Conservation (phyloP, 2,329 filamentous ascomycete genomes). For the Bretziella fagacearum region DNA sequence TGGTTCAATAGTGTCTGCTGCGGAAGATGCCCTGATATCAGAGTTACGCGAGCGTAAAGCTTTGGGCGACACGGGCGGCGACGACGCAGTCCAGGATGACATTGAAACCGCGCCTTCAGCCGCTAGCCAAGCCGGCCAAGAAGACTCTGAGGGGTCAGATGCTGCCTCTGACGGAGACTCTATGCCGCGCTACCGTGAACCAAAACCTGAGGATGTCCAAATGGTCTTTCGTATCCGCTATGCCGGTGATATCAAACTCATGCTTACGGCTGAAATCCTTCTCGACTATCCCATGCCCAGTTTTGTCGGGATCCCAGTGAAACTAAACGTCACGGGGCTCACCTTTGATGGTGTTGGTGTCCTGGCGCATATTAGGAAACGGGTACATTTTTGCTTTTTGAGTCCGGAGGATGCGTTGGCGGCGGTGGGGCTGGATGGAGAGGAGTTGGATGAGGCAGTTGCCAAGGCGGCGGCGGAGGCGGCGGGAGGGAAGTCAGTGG, state of each 20-base stretch:
- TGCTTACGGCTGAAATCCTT: constrained; percentile 84
- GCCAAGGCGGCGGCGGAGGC: constrained; percentile 15
- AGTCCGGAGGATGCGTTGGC: constrained; percentile 79
- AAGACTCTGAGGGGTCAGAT: constrained; percentile 9
- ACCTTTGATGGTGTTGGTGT: constrained; percentile 93
- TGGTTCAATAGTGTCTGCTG: constrained; percentile 8
- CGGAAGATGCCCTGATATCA: constrained; percentile 28
- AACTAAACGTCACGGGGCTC: constrained; percentile 84
- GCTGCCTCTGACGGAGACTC: constrained; percentile 14
- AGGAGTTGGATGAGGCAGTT: constrained; percentile 18
- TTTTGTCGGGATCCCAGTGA: constrained; percentile 89
- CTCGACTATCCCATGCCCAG: constrained; percentile 97
- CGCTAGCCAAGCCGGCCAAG: constrained; percentile 15
- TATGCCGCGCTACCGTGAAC: constrained; percentile 45
- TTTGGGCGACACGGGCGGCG: constrained; percentile 19
- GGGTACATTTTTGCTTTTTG: constrained; percentile 86
- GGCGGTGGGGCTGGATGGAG: constrained; percentile 38
- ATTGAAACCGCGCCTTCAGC: constrained; percentile 17
- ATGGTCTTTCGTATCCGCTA: constrained; percentile 85
- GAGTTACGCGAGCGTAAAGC: constrained; percentile 17
- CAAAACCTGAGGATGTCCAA: constrained; percentile 71
- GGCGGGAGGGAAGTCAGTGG: background rate
- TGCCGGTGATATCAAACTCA: constrained; percentile 69
- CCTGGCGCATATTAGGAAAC: constrained; percentile 73
- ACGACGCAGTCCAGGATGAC: constrained; percentile 25